Evolutionary conservation across 805 yeast genomes (phyloP).

Genomic region (Lipomyces oligophaga): DNA sequence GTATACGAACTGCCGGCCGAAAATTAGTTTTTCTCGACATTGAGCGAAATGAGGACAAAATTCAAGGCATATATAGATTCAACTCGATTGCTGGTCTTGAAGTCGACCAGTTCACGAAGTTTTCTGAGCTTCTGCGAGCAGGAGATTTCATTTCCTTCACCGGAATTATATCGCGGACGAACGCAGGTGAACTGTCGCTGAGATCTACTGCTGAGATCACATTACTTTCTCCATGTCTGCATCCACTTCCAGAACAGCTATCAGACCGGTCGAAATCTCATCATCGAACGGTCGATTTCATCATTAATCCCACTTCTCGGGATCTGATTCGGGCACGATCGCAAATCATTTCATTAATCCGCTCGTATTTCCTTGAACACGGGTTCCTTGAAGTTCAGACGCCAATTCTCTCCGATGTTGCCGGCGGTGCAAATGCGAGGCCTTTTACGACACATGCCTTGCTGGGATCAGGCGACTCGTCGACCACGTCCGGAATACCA

Average conservation of each 20-base stretch:
- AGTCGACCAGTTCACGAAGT: slow-evolving; percentile 43
- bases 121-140: slow-evolving; percentile 46
- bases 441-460: slow-evolving; percentile 60
- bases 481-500: slow-evolving; percentile 34
- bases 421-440: slow-evolving; percentile 90
- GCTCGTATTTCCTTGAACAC: slow-evolving; percentile 52
- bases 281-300: slow-evolving; percentile 70
- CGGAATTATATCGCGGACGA: slow-evolving; percentile 74
- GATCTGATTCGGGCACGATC: slow-evolving; percentile 52
- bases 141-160: slow-evolving; percentile 68
- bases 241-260: slow-evolving; percentile 64
- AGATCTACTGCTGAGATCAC: slow-evolving; percentile 49
- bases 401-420: slow-evolving; percentile 64
- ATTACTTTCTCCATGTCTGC: slow-evolving; percentile 65
- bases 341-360: slow-evolving; percentile 50
- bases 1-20: slow-evolving; percentile 63
- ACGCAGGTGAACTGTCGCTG: slow-evolving; percentile 73
- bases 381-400: slow-evolving; percentile 83
- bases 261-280: slow-evolving; percentile 51
- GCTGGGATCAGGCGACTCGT: slow-evolving; percentile 3
- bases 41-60: slow-evolving; percentile 51
- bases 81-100: slow-evolving; percentile 42
- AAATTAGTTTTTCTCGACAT: slow-evolving; percentile 68
- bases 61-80: slow-evolving; percentile 63
- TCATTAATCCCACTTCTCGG: slow-evolving; percentile 53